A percentile compares a stretch with the other conserved stretches of the same genome.
phyloP scores from a whole-genome alignment of 345 rosid species.

The Eutrema japonicum region DNA sequence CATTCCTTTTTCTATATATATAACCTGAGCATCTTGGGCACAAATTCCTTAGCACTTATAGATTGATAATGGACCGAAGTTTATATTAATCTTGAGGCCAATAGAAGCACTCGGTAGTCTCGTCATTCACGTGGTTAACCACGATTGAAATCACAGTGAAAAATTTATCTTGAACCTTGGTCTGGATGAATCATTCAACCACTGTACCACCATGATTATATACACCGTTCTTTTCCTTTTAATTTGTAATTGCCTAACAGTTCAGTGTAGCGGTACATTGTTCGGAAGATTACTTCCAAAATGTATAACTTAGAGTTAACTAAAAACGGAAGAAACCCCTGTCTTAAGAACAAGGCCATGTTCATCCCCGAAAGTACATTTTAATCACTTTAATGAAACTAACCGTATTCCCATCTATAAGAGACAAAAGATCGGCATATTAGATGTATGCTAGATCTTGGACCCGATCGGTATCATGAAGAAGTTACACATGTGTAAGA shows the following conservation, averaged over 20 bases:
- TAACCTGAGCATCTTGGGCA: neutral
- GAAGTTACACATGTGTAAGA: conserved; percentile 32
- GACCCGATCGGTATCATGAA: conserved; percentile 36
- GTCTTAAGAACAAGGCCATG: conserved; percentile 14
- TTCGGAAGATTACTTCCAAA: neutral
- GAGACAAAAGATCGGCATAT: conserved; percentile 22
- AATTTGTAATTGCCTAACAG: neutral
- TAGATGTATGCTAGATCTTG: conserved; percentile 28
- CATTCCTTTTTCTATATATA: neutral
- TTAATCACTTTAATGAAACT: conserved; percentile 9
- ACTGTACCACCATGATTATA: neutral
- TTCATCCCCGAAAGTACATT: conserved; percentile 1
- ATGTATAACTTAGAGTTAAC: conserved; percentile 17
- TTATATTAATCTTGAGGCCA: neutral
- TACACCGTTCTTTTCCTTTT: neutral
- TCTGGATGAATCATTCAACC: neutral
- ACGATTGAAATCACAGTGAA: neutral
- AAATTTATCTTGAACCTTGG: neutral
- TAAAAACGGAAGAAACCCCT: neutral
- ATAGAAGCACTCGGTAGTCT: too few relatives aligned
- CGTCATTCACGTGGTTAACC: neutral
- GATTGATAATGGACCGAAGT: too few relatives aligned
- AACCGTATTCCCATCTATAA: conserved; percentile 8
- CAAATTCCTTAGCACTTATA: too few relatives aligned
- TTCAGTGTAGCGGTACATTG: neutral